Percentiles rank a stretch among this genome's conserved stretches.
These are phyloP conservation scores for Letharia columbiana DNA, from an alignment of 495 filamentous ascomycete genomes.

Conservation along the genomic window DNA sequence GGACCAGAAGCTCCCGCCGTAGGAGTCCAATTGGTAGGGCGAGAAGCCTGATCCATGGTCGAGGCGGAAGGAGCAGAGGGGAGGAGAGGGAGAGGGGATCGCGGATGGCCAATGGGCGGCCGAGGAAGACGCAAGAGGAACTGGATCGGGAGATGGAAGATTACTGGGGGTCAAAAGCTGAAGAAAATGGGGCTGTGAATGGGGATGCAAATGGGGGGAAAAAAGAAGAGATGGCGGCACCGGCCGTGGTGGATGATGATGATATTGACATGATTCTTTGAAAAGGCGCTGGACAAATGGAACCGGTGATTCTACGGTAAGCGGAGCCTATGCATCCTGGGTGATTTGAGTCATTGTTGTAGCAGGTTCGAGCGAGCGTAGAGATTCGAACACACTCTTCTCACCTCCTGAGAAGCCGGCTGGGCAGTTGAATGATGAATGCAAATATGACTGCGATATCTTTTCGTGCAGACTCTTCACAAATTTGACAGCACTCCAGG, in stretches of 20 bases:
- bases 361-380: not conserved
- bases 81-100: slow-evolving; percentile 30
- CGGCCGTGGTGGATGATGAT: slow-evolving; percentile 40
- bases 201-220: slow-evolving; percentile 27
- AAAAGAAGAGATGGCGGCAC: slow-evolving; percentile 14
- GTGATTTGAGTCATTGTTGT: not conserved
- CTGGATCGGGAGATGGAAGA: slow-evolving; percentile 94
- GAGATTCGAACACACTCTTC: not conserved
- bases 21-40: slow-evolving; percentile 38
- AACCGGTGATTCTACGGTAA: not conserved
- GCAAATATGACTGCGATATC: not conserved
- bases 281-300: not conserved
- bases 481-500: not conserved
- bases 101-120: slow-evolving; percentile 46
- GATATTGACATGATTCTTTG: slow-evolving; percentile 44
- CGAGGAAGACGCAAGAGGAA: slow-evolving; percentile 85
- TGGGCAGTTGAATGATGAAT: not conserved
- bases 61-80: slow-evolving; percentile 30
- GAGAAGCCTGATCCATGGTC: slow-evolving; percentile 24
- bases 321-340: not conserved
- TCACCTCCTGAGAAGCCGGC: not conserved
- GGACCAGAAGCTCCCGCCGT: slow-evolving; percentile 34
- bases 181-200: slow-evolving; percentile 15
- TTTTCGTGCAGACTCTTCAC: not conserved
- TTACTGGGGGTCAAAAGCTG: slow-evolving; percentile 55